Evolutionary conservation across 2,329 filamentous ascomycete species (phyloP).

Genomic region (Phaeophleospora eucalypticola): DNA sequence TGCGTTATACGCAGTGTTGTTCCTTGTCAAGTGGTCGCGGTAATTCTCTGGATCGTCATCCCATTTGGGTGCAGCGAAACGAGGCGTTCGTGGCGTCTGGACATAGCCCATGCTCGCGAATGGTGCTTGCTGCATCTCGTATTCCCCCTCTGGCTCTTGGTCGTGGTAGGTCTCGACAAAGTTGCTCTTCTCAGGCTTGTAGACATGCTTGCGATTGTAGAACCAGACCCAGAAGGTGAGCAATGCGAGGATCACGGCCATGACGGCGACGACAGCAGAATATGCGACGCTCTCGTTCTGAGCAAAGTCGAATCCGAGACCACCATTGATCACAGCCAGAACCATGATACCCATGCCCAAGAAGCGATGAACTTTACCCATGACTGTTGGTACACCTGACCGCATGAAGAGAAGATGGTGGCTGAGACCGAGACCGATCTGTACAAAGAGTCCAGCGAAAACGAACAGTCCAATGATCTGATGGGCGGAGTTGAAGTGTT

Average conservation of each 20-base stretch:
- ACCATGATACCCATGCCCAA: slow-evolving; percentile 53
- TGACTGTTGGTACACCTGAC: slow-evolving; percentile 33
- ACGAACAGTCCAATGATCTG: slow-evolving; percentile 46
- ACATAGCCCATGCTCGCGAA: slow-evolving; percentile 13
- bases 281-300: slow-evolving; percentile 35
- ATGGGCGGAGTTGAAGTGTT: slow-evolving; percentile 42
- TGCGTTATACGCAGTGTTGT: slow-evolving; percentile 1
- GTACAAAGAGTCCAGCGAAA: slow-evolving; percentile 32
- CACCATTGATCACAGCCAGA: slow-evolving; percentile 54
- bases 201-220: slow-evolving; percentile 16
- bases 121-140: slow-evolving; percentile 18
- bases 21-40: slow-evolving; percentile 10
- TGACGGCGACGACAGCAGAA: slow-evolving; percentile 18
- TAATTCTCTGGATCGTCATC: slow-evolving; percentile 15
- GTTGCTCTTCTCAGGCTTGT: slow-evolving; percentile 20
- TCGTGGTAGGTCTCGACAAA: slow-evolving; percentile 9
- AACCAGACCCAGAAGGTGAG: slow-evolving; percentile 12
- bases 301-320: slow-evolving; percentile 58
- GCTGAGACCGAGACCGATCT: slow-evolving; percentile 38
- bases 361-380: slow-evolving; percentile 55
- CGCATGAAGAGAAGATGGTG: slow-evolving; percentile 37
- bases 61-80: slow-evolving; percentile 9
- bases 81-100: slow-evolving; percentile 20
- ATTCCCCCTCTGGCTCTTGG: slow-evolving; percentile 13
- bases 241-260: slow-evolving; percentile 17